Base-by-base conservation (phyloP, 1,139 yeast species). In the Hansenula lynferdii region DNA sequence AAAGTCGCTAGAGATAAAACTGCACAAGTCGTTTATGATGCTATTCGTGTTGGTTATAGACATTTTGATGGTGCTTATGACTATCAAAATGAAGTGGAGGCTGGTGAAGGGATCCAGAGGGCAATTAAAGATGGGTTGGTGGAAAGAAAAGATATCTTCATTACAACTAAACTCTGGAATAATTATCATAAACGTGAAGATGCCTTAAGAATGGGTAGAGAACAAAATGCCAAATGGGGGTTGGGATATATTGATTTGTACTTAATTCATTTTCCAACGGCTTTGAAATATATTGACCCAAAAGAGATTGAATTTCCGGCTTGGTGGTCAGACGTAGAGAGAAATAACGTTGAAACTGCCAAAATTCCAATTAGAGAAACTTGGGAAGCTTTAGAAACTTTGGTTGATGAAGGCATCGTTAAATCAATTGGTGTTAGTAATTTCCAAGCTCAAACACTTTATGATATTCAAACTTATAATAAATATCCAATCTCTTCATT, bases 121-220 rank as follows among this genome's bases (percentile, higher is more conserved):
- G 89, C 89, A 38, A 69, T 81, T 49, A 69, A 62, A 28, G 86
- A 80, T 36, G 85, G 85, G 5, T 44, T 81, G 28, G 86, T 79
- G 38, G 67, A 67, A 36, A 72, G 95, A 61, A 82, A 80, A 45
- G 92, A 85, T 34, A 63, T 85, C 49, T 78, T 79, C 58, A 69
- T 85, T 51, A 82, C 84, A 34, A 80, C 94, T 40, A 85, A 85
- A 65, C 69, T 82, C 53, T 84, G 92, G 90, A 83, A 82, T 69
- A 67, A 62, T 49, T 80, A 56, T 68, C 92, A 83, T 58, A 77
- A 76, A 58, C 65, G 65, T 22, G 53, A 56, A 27, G 24, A 34
- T 17, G 36, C 31, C 8, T 34, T 34, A 6, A 20, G 26, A 27
- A 8, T 34, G 10, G 36, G 27, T 16, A 34, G 19, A 21, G 7